Base-by-base conservation (phyloP, 306 rosid species). In the Pyrus betulifolia region DNA sequence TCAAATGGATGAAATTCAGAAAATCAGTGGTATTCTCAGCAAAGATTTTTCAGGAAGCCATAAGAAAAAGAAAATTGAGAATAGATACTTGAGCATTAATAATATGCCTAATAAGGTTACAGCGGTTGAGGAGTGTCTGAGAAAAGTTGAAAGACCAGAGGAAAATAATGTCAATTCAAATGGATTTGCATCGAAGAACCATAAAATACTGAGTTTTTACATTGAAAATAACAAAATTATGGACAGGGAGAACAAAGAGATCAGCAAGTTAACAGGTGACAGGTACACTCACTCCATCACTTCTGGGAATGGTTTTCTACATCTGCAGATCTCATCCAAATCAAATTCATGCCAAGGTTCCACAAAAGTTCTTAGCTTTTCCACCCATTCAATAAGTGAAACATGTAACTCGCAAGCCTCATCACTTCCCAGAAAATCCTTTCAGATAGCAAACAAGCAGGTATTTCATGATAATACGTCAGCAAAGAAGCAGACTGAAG, bases 21-120 rank as follows among this genome's bases (percentile, higher is more conserved):
- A 74, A 74, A 79, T 70, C 65, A 81, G 72, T 62, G 75, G 76
- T 67, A 64, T 62, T 82, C 71, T 65, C 61, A 69, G 70, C 84
- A 35, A 35, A 59, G 80, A 70, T 12, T 65, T 76, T 76, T 69
- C 69, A 55, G 77, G 79, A 83, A 71, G 78, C 28, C 80, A 28
- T 55, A 90, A 86, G 77, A 91, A 79, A 81, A 81, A 72, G 81
- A 90, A 78, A 84, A 68, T 79, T 73, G 80, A 83, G 74, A 73
- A 80, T 67, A 82, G 61, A 69, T 46, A 45, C 71, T 63, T 80
- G 85, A 82, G 86, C 60, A 69, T 80, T 71, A n/a, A 19, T 44
- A 74, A 76, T 49, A 82, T 64, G 73, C 71, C 85, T 66, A 72
- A 80, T 74, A 21, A 71, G 25, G 63, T 75, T 69, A 75, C n/a